Conservation (phyloP, 805 yeast genomes). For the Candida pseudofarinosa region DNA sequence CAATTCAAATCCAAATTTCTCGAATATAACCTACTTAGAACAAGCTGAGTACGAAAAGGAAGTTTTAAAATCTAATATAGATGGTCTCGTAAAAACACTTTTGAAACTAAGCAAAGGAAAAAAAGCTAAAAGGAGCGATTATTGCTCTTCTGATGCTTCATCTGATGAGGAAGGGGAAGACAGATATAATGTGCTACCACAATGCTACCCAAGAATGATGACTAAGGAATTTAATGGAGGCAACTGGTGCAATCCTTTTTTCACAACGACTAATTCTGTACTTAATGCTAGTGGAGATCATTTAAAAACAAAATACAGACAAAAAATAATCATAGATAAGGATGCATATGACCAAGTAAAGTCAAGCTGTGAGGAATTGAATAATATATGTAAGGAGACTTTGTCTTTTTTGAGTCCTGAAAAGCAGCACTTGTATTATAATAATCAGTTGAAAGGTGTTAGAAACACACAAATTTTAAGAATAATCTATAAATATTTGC, state of each 20-base stretch:
- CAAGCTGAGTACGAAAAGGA: slow-evolving; percentile 39
- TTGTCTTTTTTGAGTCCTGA: slow-evolving; percentile 35
- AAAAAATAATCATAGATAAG: slow-evolving; percentile 48
- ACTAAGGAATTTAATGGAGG: slow-evolving; percentile 70
- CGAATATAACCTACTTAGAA: slow-evolving; percentile 24
- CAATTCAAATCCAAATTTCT: background rate
- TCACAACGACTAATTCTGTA: slow-evolving; percentile 33
- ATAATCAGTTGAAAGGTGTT: slow-evolving; percentile 28
- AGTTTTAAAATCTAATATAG: slow-evolving; percentile 29
- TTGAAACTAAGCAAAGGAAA: slow-evolving; percentile 31
- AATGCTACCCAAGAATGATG: slow-evolving; percentile 65
- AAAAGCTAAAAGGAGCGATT: slow-evolving; percentile 27
- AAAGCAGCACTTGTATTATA: slow-evolving; percentile 33
- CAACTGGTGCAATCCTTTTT: slow-evolving; percentile 72
- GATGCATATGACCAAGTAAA: slow-evolving; percentile 41
- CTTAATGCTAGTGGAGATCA: slow-evolving; percentile 42
- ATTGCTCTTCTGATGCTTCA: slow-evolving; percentile 35
- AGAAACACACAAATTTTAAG: slow-evolving; percentile 53
- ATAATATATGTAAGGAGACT: slow-evolving; percentile 37
- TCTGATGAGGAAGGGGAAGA: slow-evolving; percentile 30
- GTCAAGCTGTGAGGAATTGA: slow-evolving; percentile 33
- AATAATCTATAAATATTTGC: slow-evolving; percentile 49
- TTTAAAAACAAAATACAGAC: slow-evolving; percentile 36
- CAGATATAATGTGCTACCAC: slow-evolving; percentile 47
- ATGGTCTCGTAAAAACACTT: slow-evolving; percentile 25